Evolutionary conservation across 2,329 filamentous ascomycete species (phyloP).

Genomic region (Orbilia ellipsospora): DNA sequence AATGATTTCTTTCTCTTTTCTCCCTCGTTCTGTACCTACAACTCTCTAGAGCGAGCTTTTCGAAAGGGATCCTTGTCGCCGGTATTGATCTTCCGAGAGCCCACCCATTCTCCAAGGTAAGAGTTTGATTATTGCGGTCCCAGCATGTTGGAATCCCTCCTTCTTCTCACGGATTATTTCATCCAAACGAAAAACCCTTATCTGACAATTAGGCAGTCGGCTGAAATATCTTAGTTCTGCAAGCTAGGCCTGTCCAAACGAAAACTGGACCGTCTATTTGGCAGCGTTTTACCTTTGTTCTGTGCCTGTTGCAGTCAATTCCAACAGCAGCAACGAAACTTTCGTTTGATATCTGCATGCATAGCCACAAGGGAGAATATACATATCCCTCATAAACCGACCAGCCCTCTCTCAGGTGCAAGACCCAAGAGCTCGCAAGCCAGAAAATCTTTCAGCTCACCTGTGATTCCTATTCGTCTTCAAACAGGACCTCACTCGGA

Average conservation of each 20-base stretch:
- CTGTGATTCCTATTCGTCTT: no score
- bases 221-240: background rate
- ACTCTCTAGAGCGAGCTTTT: background rate
- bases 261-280: background rate
- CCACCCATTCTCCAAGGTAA: slow-evolving; percentile 17
- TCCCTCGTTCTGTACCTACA: no score
- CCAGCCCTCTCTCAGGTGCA: background rate
- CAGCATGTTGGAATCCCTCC: slow-evolving; percentile 16
- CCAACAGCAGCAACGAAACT: slow-evolving; percentile 33
- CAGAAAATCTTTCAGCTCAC: no score
- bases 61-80: slow-evolving; percentile 8
- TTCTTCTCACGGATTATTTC: slow-evolving; percentile 19
- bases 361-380: slow-evolving; percentile 21
- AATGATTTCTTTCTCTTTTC: no score
- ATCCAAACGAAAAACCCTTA: slow-evolving; percentile 29
- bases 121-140: slow-evolving; percentile 2
- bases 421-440: no score
- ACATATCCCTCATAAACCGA: slow-evolving; percentile 31
- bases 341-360: slow-evolving; percentile 31
- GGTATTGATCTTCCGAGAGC: slow-evolving; percentile 49
- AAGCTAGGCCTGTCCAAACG: background rate
- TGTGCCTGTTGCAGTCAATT: background rate
- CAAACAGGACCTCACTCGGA: background rate
- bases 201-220: slow-evolving; percentile 41
- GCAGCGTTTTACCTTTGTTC: background rate